Base-by-base conservation (phyloP, 306 rosid species). In the Cicer chorassanicum region DNA sequence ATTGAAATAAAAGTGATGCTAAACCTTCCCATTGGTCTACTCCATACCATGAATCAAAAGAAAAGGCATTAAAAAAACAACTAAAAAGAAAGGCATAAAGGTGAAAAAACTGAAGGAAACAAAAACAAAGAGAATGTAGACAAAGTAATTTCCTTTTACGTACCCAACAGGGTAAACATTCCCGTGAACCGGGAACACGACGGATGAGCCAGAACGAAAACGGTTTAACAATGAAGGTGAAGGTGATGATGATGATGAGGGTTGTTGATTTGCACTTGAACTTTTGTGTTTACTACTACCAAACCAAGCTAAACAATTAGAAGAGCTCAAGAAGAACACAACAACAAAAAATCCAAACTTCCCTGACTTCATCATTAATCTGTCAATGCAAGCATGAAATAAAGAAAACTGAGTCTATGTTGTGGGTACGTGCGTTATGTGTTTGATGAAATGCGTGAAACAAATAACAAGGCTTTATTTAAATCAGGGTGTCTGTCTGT, bases 151-250 rank as follows among this genome's bases (percentile, higher is more conserved):
- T 49, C 11, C 8, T 51, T 80, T 69, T 53, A 85, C 87, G 16
- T 80, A 89, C 98, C 98, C 98, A 54, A 86, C 77, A 40, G 98
- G 98, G 71, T 82, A 93, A 63, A 93, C 97, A 74, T 93, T 93
- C 57, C 97, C 98, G 19, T 89, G 87, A 84, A 89, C 80, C 1
- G 92, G 96, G 13, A 91, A 65, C 42, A 91, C 86, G 45, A 93
- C 16, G 15, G 98, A 87, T 59, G 98, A 88, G n/a, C 87, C 82
- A 16, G 56, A 51, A 60, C 78, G 82, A 55, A 38, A 40, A 1
- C 78, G 85, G 50, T 65, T 81, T 1, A 84, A 50, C 65, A 75
- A 67, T 9, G 85, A 65, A 60, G 74, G 8, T 1, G 54, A 43
- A 1, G 54, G 10, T 1, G 70, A 41, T 0, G 69, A 64, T 1